phyloP scores from a whole-genome alignment of 495 filamentous ascomycete genomes.

The Penicillium turbatum region DNA sequence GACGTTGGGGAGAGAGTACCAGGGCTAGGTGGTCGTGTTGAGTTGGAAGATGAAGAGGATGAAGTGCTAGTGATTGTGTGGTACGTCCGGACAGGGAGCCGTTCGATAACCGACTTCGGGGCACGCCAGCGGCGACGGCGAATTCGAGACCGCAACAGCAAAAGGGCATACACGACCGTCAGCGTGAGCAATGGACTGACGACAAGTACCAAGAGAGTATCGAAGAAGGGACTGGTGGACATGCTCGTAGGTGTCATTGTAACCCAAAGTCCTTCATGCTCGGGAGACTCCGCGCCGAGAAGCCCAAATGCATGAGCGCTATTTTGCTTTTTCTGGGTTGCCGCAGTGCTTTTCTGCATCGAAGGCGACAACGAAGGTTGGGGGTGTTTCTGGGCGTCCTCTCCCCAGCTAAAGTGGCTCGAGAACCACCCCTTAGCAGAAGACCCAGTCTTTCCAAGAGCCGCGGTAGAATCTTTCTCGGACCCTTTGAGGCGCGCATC shows the following conservation, averaged over 20 bases:
- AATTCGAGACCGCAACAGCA: conserved; percentile 84
- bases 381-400: conserved; percentile 12
- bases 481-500: conserved; percentile 13
- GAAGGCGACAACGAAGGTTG: conserved; percentile 13
- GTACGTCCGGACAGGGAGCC: conserved; percentile 91
- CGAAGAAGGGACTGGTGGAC: conserved; percentile 92
- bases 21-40: conserved; percentile 46
- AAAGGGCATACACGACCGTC: conserved; percentile 85
- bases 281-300: conserved; percentile 29
- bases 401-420: conserved; percentile 33
- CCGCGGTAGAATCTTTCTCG: conserved; percentile 3
- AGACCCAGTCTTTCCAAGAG: neutral
- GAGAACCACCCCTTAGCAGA: conserved; percentile 36
- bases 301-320: conserved; percentile 7
- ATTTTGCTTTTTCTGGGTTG: conserved; percentile 16
- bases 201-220: conserved; percentile 89
- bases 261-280: conserved; percentile 87
- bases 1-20: conserved; percentile 64
- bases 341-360: neutral
- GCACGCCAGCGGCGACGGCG: conserved; percentile 89
- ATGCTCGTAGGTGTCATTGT: conserved; percentile 86
- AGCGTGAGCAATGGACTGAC: conserved; percentile 89
- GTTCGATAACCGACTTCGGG: conserved; percentile 91
- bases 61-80: conserved; percentile 64
- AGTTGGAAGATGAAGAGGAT: conserved; percentile 53